These are phyloP conservation scores for Rhododendron mucronatum DNA, from an alignment of 148 eudicot genomes.

Conservation along the genomic window DNA sequence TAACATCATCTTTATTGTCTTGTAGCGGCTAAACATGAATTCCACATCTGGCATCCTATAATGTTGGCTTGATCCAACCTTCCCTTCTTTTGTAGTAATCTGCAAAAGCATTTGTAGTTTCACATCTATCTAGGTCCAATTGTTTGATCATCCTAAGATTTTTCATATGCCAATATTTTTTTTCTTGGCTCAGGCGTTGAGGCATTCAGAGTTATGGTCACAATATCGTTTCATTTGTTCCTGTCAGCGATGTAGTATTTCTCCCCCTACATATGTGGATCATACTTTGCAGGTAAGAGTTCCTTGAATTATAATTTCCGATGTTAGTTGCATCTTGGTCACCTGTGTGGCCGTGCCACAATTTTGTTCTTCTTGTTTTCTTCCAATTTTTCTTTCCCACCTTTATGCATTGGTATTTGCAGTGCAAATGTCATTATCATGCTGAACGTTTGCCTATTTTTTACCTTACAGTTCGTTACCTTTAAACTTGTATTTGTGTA, in stretches of 20 bases:
- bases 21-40: neutral
- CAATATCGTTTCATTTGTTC: slow-evolving; percentile 54
- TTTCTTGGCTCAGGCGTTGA: slow-evolving; percentile 32
- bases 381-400: neutral
- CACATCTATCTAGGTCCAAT: neutral
- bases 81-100: neutral
- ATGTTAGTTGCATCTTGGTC: neutral
- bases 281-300: slow-evolving; percentile 39
- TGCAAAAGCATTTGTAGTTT: neutral
- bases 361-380: neutral
- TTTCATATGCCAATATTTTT: neutral
- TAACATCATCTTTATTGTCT: neutral
- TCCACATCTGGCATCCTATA: neutral
- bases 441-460: neutral
- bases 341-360: neutral
- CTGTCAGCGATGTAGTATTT: slow-evolving; percentile 47
- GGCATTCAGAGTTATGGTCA: slow-evolving; percentile 54
- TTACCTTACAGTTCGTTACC: neutral
- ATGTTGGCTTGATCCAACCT: neutral
- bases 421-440: neutral
- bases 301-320: neutral
- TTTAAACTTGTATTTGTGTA: neutral
- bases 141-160: neutral
- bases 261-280: slow-evolving; percentile 49
- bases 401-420: neutral